Base-by-base conservation (phyloP, 139 green algal species). In the Chlamydomonas incerta region DNA sequence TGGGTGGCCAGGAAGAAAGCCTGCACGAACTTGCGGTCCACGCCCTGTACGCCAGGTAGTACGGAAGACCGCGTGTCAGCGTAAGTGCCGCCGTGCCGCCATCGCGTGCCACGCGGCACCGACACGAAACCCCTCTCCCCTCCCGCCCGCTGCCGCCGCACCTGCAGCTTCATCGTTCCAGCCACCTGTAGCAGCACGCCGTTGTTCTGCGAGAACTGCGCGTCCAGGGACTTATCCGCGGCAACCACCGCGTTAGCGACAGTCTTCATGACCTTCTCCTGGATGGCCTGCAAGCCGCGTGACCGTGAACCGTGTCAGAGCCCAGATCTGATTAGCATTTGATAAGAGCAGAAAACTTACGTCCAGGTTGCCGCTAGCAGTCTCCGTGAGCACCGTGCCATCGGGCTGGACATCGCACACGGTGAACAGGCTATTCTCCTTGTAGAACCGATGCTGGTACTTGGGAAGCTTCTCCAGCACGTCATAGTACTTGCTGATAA, bases 1-100 rank as follows among this genome's bases (percentile, higher is more conserved):
- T 98, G 96, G 0, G 92, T 87, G 0, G 96, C 96, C 52, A 98
- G 87, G 90, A 98, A 98, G 86, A 98, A 98, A 79, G 90, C 96
- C 87, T 98, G 96, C 60, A 95, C 93, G 74, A 98, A 98, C 29
- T 82, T 85, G 37, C 92, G 87, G 67, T 93, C 88, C 31, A 79
- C 74, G 67, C 83, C 88, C 84, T 94, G 87, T 50, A 5, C 41
- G 8, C 41, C 41, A n/a, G n/a, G n/a, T n/a, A n/a, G n/a, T n/a
- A n/a, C n/a, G n/a, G n/a, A n/a, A n/a, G n/a, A n/a, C n/a, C n/a
- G n/a, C n/a, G n/a, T n/a, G n/a, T n/a, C n/a, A n/a, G 41, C 5
- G 41, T 50, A 5, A 50, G 41, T 50, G 41, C 41, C 8, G 41
- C 41, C 41, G 41, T n/a, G n/a, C n/a, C n/a, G n/a, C n/a, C n/a